phyloP scores from a whole-genome alignment of 345 rosid species.

The Pistacia atlantica region DNA sequence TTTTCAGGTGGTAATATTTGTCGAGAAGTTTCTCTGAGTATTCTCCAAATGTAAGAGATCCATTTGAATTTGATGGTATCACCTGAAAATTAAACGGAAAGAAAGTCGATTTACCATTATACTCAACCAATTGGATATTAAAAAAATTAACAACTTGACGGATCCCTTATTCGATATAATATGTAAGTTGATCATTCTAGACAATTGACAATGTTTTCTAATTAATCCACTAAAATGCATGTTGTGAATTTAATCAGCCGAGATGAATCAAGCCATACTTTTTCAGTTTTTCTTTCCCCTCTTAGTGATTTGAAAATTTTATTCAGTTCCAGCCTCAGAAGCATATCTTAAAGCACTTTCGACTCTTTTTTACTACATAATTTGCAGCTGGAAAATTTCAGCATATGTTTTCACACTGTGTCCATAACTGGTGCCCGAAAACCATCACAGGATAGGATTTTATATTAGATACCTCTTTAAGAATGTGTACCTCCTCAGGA shows the following conservation, averaged over 20 bases:
- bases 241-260: not conserved
- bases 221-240: not conserved
- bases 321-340: no score
- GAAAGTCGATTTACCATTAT: not conserved
- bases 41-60: slow-evolving; percentile 73
- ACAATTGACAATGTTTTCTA: not conserved
- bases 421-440: not conserved
- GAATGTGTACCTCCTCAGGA: slow-evolving; percentile 56
- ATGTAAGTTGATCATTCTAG: not conserved
- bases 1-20: slow-evolving; percentile 65
- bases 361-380: not conserved
- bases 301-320: not conserved
- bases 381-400: not conserved
- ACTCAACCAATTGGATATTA: not conserved
- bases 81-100: slow-evolving; percentile 39
- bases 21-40: slow-evolving; percentile 77
- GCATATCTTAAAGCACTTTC: not conserved
- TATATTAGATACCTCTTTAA: slow-evolving; percentile 47
- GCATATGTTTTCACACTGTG: not conserved
- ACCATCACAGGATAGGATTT: not conserved
- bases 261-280: not conserved
- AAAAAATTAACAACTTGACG: no score
- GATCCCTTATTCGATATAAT: no score
- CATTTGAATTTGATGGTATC: slow-evolving; percentile 47
- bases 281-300: not conserved